A percentile compares a stretch with the other conserved stretches of the same genome.
Evolutionary conservation across 192 early-diverging fungal species (phyloP).

Genomic region (Backusella parvicylindrica): DNA sequence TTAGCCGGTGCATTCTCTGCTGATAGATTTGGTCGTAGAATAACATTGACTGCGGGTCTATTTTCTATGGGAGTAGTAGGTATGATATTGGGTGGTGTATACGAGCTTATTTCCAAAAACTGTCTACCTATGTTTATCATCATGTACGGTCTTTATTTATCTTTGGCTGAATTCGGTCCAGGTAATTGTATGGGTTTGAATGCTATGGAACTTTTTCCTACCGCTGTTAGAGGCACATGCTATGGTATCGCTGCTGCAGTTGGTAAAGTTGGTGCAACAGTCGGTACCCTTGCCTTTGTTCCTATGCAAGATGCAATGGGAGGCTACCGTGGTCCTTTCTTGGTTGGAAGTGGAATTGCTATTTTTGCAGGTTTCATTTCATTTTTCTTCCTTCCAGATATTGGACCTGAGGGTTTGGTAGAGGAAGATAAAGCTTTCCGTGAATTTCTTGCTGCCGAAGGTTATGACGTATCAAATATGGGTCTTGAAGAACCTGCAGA

Average conservation of each 20-base stretch:
- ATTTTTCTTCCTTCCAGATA: slow-evolving; percentile 22
- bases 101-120: slow-evolving; percentile 36
- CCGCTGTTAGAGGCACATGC: slow-evolving; percentile 42
- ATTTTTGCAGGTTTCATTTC: slow-evolving; percentile 22
- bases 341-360: slow-evolving; percentile 30
- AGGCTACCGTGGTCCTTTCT: slow-evolving; percentile 27
- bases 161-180: slow-evolving; percentile 41
- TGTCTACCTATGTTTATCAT: slow-evolving; percentile 45
- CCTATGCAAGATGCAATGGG: slow-evolving; percentile 28
- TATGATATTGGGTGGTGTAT: slow-evolving; percentile 46
- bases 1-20: slow-evolving; percentile 44
- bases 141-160: slow-evolving; percentile 43
- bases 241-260: slow-evolving; percentile 45
- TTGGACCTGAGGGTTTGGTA: slow-evolving; percentile 16
- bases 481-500: not conserved
- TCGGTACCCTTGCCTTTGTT: slow-evolving; percentile 30
- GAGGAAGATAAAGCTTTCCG: slow-evolving; percentile 25
- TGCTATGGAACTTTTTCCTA: slow-evolving; percentile 37
- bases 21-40: slow-evolving; percentile 52
- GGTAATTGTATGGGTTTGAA: slow-evolving; percentile 38
- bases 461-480: slow-evolving; percentile 24
- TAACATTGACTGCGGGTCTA: slow-evolving; percentile 53
- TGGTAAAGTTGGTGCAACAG: slow-evolving; percentile 34
- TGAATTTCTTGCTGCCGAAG: slow-evolving; percentile 21
- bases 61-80: slow-evolving; percentile 45